Conservation (phyloP, 2,329 filamentous ascomycete genomes). For the Alternaria sp. region DNA sequence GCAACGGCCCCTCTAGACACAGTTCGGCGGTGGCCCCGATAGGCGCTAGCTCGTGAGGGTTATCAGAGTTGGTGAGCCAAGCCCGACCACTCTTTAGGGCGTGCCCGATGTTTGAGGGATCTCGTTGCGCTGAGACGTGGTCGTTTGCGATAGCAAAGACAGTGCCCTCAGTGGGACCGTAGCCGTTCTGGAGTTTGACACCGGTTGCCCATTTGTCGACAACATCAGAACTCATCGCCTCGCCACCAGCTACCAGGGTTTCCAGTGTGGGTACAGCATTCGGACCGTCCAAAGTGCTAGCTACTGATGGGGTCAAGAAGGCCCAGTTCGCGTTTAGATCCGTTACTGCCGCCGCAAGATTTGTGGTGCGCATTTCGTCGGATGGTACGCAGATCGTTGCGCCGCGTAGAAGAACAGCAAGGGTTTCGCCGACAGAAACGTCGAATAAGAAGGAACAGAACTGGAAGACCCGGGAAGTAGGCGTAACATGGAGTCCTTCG, state of each 20-base stretch:
- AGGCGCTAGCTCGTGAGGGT: conserved; percentile 42
- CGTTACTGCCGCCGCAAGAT: conserved; percentile 52
- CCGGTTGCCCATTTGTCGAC: conserved; percentile 38
- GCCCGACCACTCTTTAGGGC: conserved; percentile 32
- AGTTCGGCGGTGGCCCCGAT: conserved; percentile 44
- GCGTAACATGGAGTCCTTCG: conserved; percentile 38
- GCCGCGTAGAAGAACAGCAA: conserved; percentile 43
- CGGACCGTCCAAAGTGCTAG: conserved; percentile 46
- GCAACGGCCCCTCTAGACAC: conserved; percentile 42
- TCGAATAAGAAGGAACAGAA: conserved; percentile 50
- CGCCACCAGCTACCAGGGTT: conserved; percentile 44
- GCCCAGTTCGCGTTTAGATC: conserved; percentile 41
- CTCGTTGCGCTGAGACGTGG: conserved; percentile 28
- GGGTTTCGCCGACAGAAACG: conserved; percentile 45
- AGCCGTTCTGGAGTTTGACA: conserved; percentile 40
- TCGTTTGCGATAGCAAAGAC: conserved; percentile 41
- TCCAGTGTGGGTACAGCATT: conserved; percentile 51
- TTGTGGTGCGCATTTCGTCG: conserved; percentile 54
- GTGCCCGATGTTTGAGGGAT: conserved; percentile 38
- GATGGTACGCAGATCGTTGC: conserved; percentile 48
- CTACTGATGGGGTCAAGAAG: conserved; percentile 47
- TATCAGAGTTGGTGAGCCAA: conserved; percentile 40
- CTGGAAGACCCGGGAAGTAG: conserved; percentile 45
- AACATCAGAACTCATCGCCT: conserved; percentile 37
- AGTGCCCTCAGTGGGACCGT: conserved; percentile 42